Base-by-base conservation (phyloP, 768 basidiomycete genomes). In the Trametes cinnabarina region DNA sequence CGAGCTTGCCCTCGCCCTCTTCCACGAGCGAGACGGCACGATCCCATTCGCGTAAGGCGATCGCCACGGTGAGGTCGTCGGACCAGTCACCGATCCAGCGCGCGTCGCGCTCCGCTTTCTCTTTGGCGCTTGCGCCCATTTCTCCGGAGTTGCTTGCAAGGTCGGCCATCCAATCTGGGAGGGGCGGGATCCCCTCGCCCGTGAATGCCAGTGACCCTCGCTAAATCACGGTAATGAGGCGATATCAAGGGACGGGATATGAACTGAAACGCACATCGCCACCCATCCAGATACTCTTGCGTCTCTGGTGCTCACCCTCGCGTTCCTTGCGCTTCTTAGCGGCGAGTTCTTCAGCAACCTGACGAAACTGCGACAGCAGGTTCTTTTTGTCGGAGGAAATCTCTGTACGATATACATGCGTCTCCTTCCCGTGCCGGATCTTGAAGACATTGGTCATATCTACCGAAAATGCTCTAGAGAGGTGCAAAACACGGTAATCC, bases 381-480 rank as follows among this genome's bases (percentile, higher is more conserved):
- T 79, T 77, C 72, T 91, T 94, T 78, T 99, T 99, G 67, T 98
- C 94, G 23, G 86, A 76, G 0, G 85, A 67, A 8, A 79, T 79
- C 56, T 95, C 92, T 2, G 92, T 92, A 34, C 95, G 85, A 71
- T 93, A 98, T 7, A 99, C 94, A 68, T 94, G 88, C 0, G 91
- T 91, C 71, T 98, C 96, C 71, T 96, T 97, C 4, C 90, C 88
- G 58, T 94, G 86, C 60, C 90, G 81, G 61, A 99, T 85, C 77
- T 98, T 98, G 80, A 98, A 90, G 3, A 98, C 95, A 65, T 98
- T 97, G n/a, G 88, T 92, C 79, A 98, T 87, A 47, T 74, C 88
- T 84, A 37, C 3, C 10, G 7, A 15, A 64, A n/a, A n/a, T n/a
- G n/a, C n/a, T n/a, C n/a, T n/a, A n/a, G n/a, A n/a, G n/a, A n/a